Percentiles rank a stretch among this genome's conserved stretches.
These are phyloP conservation scores for Globisporangium ultimum DNA, from an alignment of 352 stramenopile genomes.

Conservation along the genomic window DNA sequence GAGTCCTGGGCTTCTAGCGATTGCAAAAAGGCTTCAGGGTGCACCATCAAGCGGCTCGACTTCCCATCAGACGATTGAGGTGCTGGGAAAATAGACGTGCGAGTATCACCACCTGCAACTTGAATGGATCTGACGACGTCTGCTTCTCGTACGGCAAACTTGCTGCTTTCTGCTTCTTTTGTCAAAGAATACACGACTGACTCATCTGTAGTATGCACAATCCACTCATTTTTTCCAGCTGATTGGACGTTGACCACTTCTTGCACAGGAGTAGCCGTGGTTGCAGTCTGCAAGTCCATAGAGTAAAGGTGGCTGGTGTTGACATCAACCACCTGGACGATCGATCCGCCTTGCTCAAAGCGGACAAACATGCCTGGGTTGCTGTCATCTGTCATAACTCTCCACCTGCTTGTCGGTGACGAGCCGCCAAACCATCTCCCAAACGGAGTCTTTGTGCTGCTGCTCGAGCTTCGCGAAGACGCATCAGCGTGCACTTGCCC, in stretches of 20 bases:
- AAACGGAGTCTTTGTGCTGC: slow-evolving; percentile 20
- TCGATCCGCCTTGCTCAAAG: slow-evolving; percentile 43
- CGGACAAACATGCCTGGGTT: slow-evolving; percentile 39
- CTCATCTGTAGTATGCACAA: slow-evolving; percentile 42
- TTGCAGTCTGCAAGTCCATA: slow-evolving; percentile 32
- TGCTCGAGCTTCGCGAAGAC: background rate
- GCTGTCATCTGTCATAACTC: slow-evolving; percentile 4
- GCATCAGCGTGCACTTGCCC: slow-evolving; percentile 30
- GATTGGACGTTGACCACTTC: slow-evolving; percentile 40
- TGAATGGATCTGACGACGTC: slow-evolving; percentile 8
- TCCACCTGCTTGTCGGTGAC: slow-evolving; percentile 22
- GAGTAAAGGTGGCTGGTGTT: slow-evolving; percentile 34
- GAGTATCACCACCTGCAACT: slow-evolving; percentile 16
- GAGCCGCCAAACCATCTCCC: slow-evolving; percentile 40
- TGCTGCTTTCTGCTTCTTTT: slow-evolving; percentile 9
- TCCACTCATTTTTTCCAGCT: slow-evolving; percentile 36
- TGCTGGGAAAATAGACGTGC: slow-evolving; percentile 26
- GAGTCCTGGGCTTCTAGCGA: slow-evolving; percentile 10
- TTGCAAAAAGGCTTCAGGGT: slow-evolving; percentile 49
- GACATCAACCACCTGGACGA: slow-evolving; percentile 60
- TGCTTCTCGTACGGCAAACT: slow-evolving; percentile 33
- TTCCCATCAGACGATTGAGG: background rate
- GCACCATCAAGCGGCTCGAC: slow-evolving; percentile 23
- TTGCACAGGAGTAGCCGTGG: slow-evolving; percentile 1
- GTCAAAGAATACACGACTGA: slow-evolving; percentile 27